These are phyloP conservation scores for Tylopilus sp. DNA, from an alignment of 768 basidiomycete genomes.

Conservation along the genomic window DNA sequence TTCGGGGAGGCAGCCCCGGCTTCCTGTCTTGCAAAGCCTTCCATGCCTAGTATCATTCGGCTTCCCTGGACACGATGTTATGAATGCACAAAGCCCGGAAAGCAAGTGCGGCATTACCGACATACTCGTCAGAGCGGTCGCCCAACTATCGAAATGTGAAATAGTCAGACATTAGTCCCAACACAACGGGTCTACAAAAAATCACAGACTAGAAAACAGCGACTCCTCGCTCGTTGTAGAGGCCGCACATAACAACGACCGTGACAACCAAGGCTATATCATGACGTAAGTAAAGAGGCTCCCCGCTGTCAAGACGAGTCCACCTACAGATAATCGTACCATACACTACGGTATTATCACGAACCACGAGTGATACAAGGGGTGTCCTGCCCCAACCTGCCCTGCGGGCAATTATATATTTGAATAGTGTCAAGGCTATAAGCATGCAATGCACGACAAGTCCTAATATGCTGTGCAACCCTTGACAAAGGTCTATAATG, in stretches of 20 bases:
- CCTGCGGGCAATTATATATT: constrained; percentile 12
- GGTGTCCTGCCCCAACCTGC: constrained; percentile 17
- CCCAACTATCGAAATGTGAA: constrained; percentile 11
- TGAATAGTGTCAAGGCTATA: constrained; percentile 15
- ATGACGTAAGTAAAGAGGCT: constrained; percentile 1
- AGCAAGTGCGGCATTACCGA: constrained; percentile 2
- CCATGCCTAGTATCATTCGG: constrained; percentile 18
- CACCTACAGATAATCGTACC: constrained; percentile 8
- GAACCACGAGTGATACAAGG: constrained; percentile 20
- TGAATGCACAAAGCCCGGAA: not conserved
- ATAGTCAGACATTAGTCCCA: not conserved
- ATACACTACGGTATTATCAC: constrained; percentile 13
- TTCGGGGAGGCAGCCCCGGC: no score
- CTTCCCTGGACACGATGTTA: constrained; percentile 14
- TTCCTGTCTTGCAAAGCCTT: constrained; percentile 13
- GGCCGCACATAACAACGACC: not conserved
- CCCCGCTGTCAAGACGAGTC: not conserved
- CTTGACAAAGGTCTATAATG: not conserved
- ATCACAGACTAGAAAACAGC: constrained; percentile 4
- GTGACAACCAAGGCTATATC: constrained; percentile 1
- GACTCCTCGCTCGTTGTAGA: not conserved
- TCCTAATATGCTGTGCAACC: constrained; percentile 8
- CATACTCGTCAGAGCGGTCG: constrained; percentile 7
- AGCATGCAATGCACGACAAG: constrained; percentile 15
- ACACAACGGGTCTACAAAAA: not conserved